Percentiles rank a stretch among this genome's conserved stretches.
These are phyloP conservation scores for Thinopyrum obtusiflorum DNA, from an alignment of 202 grass and related monocot species.

Conservation along the genomic window DNA sequence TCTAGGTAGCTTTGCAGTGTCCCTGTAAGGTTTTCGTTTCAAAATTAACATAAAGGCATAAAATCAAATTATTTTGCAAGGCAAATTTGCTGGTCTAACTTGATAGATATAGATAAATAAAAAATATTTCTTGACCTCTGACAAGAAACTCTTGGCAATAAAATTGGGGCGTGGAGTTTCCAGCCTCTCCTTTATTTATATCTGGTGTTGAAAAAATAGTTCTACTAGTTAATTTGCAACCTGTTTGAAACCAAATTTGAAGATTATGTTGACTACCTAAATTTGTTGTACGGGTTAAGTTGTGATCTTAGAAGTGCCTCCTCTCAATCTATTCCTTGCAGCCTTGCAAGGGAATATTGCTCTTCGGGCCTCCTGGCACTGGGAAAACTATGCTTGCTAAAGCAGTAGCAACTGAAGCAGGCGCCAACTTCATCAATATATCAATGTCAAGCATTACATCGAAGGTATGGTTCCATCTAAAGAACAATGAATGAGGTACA, in stretches of 20 bases:
- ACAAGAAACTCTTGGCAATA: not conserved
- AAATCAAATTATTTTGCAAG: too few species aligned
- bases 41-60: too few species aligned
- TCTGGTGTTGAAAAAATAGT: not conserved
- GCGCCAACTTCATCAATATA: conserved; percentile 99
- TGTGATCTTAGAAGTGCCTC: conserved; percentile 10
- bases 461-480: conserved; percentile 61
- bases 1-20: not conserved
- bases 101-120: not conserved
- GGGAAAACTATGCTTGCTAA: conserved; percentile 99
- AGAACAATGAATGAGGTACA: conserved; percentile 15
- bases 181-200: not conserved
- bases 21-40: not conserved
- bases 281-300: not conserved
- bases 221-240: not conserved
- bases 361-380: conserved; percentile 97
- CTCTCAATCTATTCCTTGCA: conserved; percentile 46
- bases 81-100: not conserved
- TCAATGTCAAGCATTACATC: conserved; percentile 99
- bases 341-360: conserved; percentile 99
- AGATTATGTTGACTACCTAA: not conserved
- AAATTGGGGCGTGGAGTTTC: not conserved
- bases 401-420: conserved; percentile 97
- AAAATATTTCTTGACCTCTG: not conserved
- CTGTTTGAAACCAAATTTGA: conserved; percentile 10